phyloP scores from a whole-genome alignment of 2,329 filamentous ascomycete genomes.

The Pseudogymnoascus sp. region DNA sequence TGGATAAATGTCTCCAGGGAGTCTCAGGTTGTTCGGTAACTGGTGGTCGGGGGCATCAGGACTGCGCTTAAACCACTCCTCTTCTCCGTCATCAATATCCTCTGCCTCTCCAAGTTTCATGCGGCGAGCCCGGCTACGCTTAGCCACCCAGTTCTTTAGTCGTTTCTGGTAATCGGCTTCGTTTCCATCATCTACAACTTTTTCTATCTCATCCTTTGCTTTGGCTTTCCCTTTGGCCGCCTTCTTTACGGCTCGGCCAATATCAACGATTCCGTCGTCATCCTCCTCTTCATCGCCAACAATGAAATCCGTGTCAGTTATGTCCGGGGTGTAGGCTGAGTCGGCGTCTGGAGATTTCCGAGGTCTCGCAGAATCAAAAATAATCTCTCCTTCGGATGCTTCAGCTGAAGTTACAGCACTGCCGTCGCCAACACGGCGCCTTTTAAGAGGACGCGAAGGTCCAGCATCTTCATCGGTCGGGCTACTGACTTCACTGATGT shows the following conservation, averaged over 20 bases:
- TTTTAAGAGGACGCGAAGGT: constrained; percentile 52
- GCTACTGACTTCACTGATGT: constrained; percentile 34
- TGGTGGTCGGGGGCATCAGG: constrained; percentile 71
- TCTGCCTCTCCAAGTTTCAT: constrained; percentile 37
- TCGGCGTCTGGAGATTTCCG: constrained; percentile 28
- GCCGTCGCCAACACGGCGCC: constrained; percentile 36
- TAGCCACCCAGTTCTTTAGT: constrained; percentile 65
- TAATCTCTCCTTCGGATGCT: constrained; percentile 25
- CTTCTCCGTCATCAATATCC: constrained; percentile 36
- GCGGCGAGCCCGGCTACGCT: constrained; percentile 52
- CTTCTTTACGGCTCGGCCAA: constrained; percentile 34
- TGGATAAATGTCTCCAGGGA: constrained; percentile 89
- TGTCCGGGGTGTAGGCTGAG: constrained; percentile 28
- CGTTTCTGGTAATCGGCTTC: constrained; percentile 72
- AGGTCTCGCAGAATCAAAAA: constrained; percentile 19
- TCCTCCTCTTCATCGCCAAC: constrained; percentile 30
- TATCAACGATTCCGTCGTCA: constrained; percentile 35
- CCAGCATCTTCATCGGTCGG: constrained; percentile 44
- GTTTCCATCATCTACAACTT: constrained; percentile 74
- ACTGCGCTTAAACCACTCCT: constrained; percentile 80
- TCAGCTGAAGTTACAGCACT: constrained; percentile 34
- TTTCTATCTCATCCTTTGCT: constrained; percentile 21
- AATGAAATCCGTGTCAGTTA: constrained; percentile 22
- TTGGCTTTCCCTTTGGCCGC: constrained; percentile 18
- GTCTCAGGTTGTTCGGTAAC: constrained; percentile 64